A percentile compares a stretch with the other conserved stretches of the same genome.
These are phyloP conservation scores for Camellia japonica DNA, from an alignment of 148 eudicot genomes.

Conservation along the genomic window DNA sequence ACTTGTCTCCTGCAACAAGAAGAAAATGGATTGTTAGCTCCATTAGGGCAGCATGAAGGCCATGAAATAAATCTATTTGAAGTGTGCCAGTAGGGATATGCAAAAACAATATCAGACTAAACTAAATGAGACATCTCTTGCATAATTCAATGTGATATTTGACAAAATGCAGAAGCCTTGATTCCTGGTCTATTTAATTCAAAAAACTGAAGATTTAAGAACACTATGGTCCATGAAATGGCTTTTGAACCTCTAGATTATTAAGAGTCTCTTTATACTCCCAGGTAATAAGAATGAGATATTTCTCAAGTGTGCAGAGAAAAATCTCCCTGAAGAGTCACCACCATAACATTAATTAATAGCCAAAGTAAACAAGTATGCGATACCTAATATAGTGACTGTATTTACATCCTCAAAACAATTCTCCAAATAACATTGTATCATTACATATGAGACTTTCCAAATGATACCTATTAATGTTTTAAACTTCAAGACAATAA, in stretches of 20 bases:
- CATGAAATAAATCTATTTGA: background rate
- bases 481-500: no score
- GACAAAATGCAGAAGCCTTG: background rate
- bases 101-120: background rate
- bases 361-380: background rate
- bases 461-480: background rate
- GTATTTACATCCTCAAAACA: background rate
- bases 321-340: no score
- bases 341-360: background rate
- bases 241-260: no score
- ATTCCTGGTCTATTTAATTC: background rate
- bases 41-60: background rate
- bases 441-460: background rate
- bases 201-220: background rate
- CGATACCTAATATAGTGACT: background rate
- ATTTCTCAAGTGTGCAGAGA: no score
- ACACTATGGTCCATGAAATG: no score
- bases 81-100: background rate
- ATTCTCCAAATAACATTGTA: background rate
- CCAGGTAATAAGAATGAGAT: no score
- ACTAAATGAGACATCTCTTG: background rate
- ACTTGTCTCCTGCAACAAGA: constrained; percentile 51
- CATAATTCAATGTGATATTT: background rate
- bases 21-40: background rate
- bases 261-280: no score